These are phyloP conservation scores for Camelina hispida DNA, from an alignment of 345 rosid species.

Conservation along the genomic window DNA sequence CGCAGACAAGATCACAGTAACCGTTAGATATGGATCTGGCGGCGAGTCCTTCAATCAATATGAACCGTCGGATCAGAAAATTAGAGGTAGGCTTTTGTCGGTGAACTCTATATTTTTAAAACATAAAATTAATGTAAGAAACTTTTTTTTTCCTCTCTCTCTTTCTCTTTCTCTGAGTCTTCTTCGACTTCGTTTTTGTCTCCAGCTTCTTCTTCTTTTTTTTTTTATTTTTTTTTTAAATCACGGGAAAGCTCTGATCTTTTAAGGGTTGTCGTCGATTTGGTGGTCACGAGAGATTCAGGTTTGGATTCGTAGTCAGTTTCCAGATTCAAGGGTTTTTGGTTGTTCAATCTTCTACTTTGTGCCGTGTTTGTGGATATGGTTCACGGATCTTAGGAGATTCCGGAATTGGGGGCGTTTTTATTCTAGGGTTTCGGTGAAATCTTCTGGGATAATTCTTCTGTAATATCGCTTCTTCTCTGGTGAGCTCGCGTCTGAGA, in stretches of 20 bases:
- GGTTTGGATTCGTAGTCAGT: constrained; percentile 8
- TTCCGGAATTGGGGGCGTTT: constrained; percentile 33
- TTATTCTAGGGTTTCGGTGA: constrained; percentile 41
- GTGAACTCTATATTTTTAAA: constrained; percentile 26
- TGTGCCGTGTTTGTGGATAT: constrained; percentile 10
- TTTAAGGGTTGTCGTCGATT: constrained; percentile 13
- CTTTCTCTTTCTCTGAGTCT: constrained; percentile 16
- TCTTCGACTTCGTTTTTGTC: constrained; percentile 30
- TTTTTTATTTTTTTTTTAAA: not conserved
- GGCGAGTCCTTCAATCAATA: constrained; percentile 28
- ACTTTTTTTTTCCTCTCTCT: not conserved
- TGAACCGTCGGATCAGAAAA: constrained; percentile 35
- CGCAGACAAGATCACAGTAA: constrained; percentile 20
- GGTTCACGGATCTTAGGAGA: constrained; percentile 31
- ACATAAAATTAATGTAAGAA: not conserved
- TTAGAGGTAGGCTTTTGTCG: constrained; percentile 35
- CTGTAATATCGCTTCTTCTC: constrained; percentile 13
- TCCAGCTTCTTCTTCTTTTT: not conserved
- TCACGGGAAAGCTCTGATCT: constrained; percentile 37
- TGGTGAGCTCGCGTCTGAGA: constrained; percentile 25
- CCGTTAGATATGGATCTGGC: constrained; percentile 46
- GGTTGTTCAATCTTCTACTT: constrained; percentile 17
- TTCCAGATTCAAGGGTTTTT: constrained; percentile 19
- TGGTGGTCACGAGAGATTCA: constrained; percentile 16
- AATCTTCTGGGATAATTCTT: not conserved